Conservation (phyloP, 768 basidiomycete genomes). For the Lyophyllum decastes region DNA sequence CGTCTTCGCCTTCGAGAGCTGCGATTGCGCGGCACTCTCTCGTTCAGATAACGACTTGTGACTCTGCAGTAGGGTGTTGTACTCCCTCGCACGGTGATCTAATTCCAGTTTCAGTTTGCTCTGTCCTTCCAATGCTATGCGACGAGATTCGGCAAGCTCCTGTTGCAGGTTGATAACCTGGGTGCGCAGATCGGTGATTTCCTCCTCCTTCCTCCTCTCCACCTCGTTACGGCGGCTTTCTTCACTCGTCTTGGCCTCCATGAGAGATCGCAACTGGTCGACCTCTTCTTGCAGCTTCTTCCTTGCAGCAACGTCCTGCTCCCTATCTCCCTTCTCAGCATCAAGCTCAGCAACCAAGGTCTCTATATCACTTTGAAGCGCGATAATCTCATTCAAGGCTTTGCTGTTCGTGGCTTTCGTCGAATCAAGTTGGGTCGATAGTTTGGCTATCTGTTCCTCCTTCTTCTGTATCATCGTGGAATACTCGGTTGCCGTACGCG, state of each 20-base stretch:
- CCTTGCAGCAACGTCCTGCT: conserved; percentile 45
- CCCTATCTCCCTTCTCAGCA: conserved; percentile 55
- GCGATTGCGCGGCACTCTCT: conserved; percentile 52
- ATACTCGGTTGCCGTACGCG: conserved; percentile 76
- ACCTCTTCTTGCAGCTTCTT: conserved; percentile 78
- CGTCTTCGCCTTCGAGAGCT: conserved; percentile 49
- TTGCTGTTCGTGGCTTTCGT: conserved; percentile 56
- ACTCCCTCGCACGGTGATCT: conserved; percentile 62
- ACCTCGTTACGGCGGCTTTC: conserved; percentile 82
- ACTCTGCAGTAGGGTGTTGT: conserved; percentile 56
- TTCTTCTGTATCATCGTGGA: conserved; percentile 75
- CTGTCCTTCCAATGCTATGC: conserved; percentile 61
- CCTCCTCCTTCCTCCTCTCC: conserved; percentile 85
- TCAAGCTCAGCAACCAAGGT: conserved; percentile 63
- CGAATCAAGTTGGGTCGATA: conserved; percentile 53
- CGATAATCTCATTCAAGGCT: conserved; percentile 59
- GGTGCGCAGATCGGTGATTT: conserved; percentile 70
- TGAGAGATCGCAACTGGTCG: conserved; percentile 80
- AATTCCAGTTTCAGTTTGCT: conserved; percentile 77
- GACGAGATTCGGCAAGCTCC: conserved; percentile 68
- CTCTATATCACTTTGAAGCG: conserved; percentile 70
- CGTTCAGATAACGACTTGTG: conserved; percentile 67
- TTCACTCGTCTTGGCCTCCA: conserved; percentile 86
- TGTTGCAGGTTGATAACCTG: conserved; percentile 63
- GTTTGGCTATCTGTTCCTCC: conserved; percentile 64